These are phyloP conservation scores for Naematelia aurantialba DNA, from an alignment of 768 basidiomycete species.

Conservation along the genomic window DNA sequence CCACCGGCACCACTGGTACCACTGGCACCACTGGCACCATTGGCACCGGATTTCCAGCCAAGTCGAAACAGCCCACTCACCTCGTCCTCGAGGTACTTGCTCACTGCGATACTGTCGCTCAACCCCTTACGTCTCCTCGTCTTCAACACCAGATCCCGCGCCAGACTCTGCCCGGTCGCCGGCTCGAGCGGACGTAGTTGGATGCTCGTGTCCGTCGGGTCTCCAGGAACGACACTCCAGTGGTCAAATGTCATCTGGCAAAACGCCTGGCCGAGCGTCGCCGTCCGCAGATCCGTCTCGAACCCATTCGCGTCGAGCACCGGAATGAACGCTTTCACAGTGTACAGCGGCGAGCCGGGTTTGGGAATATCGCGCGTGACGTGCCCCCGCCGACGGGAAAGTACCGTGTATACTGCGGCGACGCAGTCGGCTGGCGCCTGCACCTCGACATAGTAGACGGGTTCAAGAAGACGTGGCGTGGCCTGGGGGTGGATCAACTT, in stretches of 20 bases:
- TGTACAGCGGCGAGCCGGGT: conserved; percentile 95
- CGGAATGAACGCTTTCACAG: conserved; percentile 95
- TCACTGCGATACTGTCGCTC: conserved; percentile 93
- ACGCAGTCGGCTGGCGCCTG: conserved; percentile 98
- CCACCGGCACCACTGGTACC: not conserved
- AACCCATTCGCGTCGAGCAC: conserved; percentile 99
- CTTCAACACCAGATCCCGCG: conserved; percentile 91
- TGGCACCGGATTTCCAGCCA: not conserved
- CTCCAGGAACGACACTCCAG: conserved; percentile 98
- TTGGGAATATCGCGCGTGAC: conserved; percentile 98
- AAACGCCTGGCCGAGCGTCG: conserved; percentile 99
- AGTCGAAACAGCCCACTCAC: conserved; percentile 54
- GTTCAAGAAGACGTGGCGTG: conserved; percentile 91
- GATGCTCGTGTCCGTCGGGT: conserved; percentile 96
- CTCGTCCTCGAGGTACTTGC: conserved; percentile 95
- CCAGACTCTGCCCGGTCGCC: conserved; percentile 90
- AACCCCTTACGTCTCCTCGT: conserved; percentile 93
- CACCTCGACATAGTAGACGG: conserved; percentile 98
- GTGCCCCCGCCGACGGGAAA: conserved; percentile 97
- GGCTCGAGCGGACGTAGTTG: conserved; percentile 94
- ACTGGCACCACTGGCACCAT: not conserved
- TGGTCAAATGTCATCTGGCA: conserved; percentile 96
- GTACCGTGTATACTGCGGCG: conserved; percentile 95
- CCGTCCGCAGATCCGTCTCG: conserved; percentile 94
- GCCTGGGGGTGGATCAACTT: conserved; percentile 58